Conservation (phyloP, 345 rosid genomes). For the Citrus cavaleriei region DNA sequence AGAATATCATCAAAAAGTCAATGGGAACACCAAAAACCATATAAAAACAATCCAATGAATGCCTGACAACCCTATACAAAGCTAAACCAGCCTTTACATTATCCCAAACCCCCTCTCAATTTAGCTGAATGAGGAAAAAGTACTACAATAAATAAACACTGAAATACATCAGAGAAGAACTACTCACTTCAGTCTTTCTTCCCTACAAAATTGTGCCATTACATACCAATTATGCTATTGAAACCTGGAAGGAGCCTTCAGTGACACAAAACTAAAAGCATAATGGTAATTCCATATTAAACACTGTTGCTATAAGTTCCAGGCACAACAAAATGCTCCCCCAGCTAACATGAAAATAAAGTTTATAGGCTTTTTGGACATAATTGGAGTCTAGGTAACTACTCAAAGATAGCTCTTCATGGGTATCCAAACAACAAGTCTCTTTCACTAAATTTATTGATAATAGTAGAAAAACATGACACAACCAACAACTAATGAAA, state of each 20-base stretch:
- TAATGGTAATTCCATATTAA: neutral
- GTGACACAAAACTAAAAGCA: neutral
- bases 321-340: neutral
- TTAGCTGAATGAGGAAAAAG: neutral
- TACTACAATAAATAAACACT: neutral
- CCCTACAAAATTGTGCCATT: neutral
- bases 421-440: neutral
- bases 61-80: neutral
- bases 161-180: neutral
- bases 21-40: neutral
- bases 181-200: neutral
- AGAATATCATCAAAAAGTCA: neutral
- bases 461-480: neutral
- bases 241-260: neutral
- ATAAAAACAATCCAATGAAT: neutral
- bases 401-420: neutral
- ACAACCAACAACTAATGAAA: neutral
- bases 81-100: neutral
- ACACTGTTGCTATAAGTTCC: neutral
- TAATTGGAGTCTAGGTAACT: neutral
- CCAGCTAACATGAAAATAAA: neutral
- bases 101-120: neutral
- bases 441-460: neutral
- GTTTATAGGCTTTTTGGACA: neutral
- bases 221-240: neutral